These are phyloP conservation scores for Wallacemonas sp. DNA, from an alignment of 208 protist genomes.

Conservation along the genomic window DNA sequence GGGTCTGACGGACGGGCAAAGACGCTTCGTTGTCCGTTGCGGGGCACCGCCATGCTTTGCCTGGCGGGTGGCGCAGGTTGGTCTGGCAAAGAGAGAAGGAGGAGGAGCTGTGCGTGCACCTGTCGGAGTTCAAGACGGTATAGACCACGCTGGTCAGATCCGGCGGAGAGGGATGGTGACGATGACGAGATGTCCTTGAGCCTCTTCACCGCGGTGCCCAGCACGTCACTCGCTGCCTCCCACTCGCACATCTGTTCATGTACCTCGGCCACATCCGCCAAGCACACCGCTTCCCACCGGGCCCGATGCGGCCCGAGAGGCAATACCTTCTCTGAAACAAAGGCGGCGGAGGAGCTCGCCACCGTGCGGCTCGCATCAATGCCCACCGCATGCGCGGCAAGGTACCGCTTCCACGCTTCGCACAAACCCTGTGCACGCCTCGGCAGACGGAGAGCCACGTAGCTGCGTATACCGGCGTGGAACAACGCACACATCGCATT, in stretches of 20 bases:
- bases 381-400: background rate
- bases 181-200: background rate
- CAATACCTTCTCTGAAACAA: background rate
- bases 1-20: background rate
- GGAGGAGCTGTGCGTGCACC: too few species aligned
- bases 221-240: background rate
- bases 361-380: background rate
- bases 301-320: background rate
- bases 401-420: constrained; percentile 6
- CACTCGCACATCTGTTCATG: background rate
- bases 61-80: too few species aligned
- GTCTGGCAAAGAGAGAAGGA: too few species aligned
- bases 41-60: too few species aligned
- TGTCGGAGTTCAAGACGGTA: too few species aligned
- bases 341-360: too few species aligned
- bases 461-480: constrained; percentile 3
- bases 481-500: constrained; percentile 3
- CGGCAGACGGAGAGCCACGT: background rate
- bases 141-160: too few species aligned
- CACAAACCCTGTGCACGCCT: background rate
- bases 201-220: background rate
- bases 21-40: too few species aligned
- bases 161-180: background rate
- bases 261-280: background rate
- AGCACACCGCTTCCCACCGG: background rate